Conservation (phyloP, 1,139 yeast genomes). For the Pichia terricola region DNA sequence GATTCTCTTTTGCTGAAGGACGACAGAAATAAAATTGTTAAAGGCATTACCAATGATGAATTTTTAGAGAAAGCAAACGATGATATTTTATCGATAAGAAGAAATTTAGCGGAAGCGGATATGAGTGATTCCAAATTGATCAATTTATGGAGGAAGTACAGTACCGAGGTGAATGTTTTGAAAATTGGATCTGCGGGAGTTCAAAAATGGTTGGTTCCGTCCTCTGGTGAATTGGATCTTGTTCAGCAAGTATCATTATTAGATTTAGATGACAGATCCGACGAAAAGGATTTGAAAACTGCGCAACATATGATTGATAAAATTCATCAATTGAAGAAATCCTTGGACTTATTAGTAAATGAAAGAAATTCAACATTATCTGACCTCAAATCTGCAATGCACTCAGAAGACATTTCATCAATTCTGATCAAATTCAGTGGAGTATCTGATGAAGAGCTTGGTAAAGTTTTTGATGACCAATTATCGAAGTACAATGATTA, state of each 20-base stretch:
- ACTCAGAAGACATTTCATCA: constrained; percentile 79
- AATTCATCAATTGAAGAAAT: constrained; percentile 35
- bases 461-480: constrained; percentile 61
- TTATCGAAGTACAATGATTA: constrained; percentile 68
- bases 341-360: constrained; percentile 39
- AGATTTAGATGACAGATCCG: constrained; percentile 36
- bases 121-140: constrained; percentile 28
- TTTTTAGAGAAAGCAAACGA: constrained; percentile 8
- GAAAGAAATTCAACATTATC: constrained; percentile 55
- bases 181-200: constrained; percentile 10
- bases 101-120: constrained; percentile 58
- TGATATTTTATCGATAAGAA: constrained; percentile 31
- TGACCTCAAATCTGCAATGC: constrained; percentile 62
- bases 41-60: constrained; percentile 1
- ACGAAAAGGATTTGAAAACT: constrained; percentile 21
- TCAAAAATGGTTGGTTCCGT: constrained; percentile 8
- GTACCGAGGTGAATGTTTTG: constrained; percentile 11
- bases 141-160: constrained; percentile 6
- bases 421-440: constrained; percentile 51
- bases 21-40: constrained; percentile 32
- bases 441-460: constrained; percentile 42
- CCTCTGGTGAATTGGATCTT: not conserved
- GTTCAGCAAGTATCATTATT: constrained; percentile 44
- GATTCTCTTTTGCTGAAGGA: constrained; percentile 52
- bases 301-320: constrained; percentile 30